phyloP scores from a whole-genome alignment of 2,329 filamentous ascomycete species.

The Penicillium capsulatum region DNA sequence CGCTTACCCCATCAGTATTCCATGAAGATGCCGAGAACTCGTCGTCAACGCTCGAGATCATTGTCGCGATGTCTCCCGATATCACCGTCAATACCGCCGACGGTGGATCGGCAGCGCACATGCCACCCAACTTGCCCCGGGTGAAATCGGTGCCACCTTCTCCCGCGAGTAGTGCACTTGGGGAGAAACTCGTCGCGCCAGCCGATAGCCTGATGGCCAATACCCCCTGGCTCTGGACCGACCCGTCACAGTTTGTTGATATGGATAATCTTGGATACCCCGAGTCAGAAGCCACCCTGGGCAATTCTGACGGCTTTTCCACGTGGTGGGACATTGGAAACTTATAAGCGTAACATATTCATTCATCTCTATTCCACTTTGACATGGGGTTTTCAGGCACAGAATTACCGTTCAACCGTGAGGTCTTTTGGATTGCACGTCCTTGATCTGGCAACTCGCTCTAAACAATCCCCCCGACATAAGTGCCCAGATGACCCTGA shows the following conservation, averaged over 20 bases:
- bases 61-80: constrained; percentile 51
- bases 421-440: no score
- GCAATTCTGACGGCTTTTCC: constrained; percentile 32
- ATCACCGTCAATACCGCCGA: constrained; percentile 51
- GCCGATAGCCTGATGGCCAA: constrained; percentile 35
- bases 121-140: constrained; percentile 25
- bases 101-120: constrained; percentile 49
- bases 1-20: constrained; percentile 34
- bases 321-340: constrained; percentile 38
- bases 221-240: constrained; percentile 35
- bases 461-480: no score
- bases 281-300: constrained; percentile 25
- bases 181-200: constrained; percentile 30
- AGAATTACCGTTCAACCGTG: not conserved
- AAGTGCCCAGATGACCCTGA: no score
- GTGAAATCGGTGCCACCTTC: constrained; percentile 9
- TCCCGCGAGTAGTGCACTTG: constrained; percentile 5
- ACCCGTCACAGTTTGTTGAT: constrained; percentile 30
- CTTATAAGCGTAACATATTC: constrained; percentile 26
- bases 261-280: constrained; percentile 31
- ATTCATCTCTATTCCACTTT: constrained; percentile 20
- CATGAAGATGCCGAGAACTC: constrained; percentile 33
- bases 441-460: no score
- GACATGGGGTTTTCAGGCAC: constrained; percentile 10
- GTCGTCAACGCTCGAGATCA: constrained; percentile 45